Evolutionary conservation across 2,329 filamentous ascomycete genomes (phyloP), one percentile per base, ranked within the genome.

Genomic region (Colletotrichum cuscutae): DNA sequence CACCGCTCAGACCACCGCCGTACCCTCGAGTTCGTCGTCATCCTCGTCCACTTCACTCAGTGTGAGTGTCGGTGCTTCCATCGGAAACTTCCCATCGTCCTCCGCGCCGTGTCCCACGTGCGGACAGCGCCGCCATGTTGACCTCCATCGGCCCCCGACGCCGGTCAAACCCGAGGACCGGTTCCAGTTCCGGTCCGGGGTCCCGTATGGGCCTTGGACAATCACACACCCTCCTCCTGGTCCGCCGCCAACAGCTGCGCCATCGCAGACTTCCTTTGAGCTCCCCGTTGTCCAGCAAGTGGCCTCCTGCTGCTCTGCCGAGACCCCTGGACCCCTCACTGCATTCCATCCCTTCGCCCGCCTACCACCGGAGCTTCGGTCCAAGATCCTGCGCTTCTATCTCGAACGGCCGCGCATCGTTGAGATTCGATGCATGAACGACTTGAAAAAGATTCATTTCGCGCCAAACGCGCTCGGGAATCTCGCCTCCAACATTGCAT

Each of bases 331-430:
- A 7, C 56, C 68, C 22, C 68, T 72, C 30, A 54, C 57, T 15
- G 35, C 62, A 26, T 73, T 73, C 46, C 81, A 79, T 52, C 76
- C 80, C 56, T 88, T 88, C 73, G 74, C 80, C 19, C 77, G 77
- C 30, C 84, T 88, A 2, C 86, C 86, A 0, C 76, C 82, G 13
- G 86, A 88, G 75, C 79, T 88, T n/a, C 85, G 86, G 13, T 79
- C 87, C 32, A 84, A 82, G 68, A 86, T 88, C 62, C 88, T 86
- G 85, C 79, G 80, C 37, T 80, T 84, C 75, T 86, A 82, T 75
- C 77, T 86, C 24, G 84, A 85, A 1, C 76, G 78, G 11, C 78
- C 82, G 9, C 85, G 86, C 53, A 80, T 88, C 61, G 83, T 88
- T 35, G 81, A 84, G 0, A 78, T 87, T 28, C 81, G 79, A 53